Evolutionary conservation across 371 early-diverging fungal genomes (phyloP), one percentile per base, ranked within the genome.

Genomic region (Mucor plumbeus): DNA sequence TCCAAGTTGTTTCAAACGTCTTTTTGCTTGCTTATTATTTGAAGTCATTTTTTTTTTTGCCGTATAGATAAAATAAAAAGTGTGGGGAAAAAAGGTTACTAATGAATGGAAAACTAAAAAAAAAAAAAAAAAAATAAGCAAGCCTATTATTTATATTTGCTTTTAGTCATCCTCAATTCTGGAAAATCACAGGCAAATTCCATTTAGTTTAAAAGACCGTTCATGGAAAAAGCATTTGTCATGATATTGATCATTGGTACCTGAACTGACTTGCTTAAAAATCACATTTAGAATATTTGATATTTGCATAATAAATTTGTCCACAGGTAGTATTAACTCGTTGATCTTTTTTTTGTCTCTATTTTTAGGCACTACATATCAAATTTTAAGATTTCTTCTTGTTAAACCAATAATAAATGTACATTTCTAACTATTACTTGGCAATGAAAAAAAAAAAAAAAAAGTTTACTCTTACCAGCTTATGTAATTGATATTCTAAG

Each of bases 1-100:
- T 33, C 83, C 83, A 5, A 83, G 63, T 54, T 83, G 83, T n/a
- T 73, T 70, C 40, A 83, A 59, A 39, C 83, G 74, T 69, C 81
- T 75, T 60, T 79, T 71, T 38, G 83, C 83, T 56, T 80, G 75
- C 41, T 79, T 77, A 11, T 80, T 72, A 47, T 57, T 65, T 48
- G 56, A 26, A 35, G 55, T 15, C 72, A 68, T 63, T 14, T 38
- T 13, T 31, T 14, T 21, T 39, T 14, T 13, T 19, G 26, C 26
- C 3, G 26, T 26, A 26, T 26, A 3, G 3, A 26, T 26, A 63
- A 54, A 44, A 40, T 5, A 5, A 40, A 64, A 55, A 41, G 53
- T 48, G 43, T 41, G 34, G 34, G 48, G 48, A 55, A 55, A 63
- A 31, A 44, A 3, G 3, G 26, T 26, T 26, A 26, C 26, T 26